These are phyloP conservation scores for Phylloporus rhodoxanthus DNA, from an alignment of 768 basidiomycete genomes.

Conservation along the genomic window DNA sequence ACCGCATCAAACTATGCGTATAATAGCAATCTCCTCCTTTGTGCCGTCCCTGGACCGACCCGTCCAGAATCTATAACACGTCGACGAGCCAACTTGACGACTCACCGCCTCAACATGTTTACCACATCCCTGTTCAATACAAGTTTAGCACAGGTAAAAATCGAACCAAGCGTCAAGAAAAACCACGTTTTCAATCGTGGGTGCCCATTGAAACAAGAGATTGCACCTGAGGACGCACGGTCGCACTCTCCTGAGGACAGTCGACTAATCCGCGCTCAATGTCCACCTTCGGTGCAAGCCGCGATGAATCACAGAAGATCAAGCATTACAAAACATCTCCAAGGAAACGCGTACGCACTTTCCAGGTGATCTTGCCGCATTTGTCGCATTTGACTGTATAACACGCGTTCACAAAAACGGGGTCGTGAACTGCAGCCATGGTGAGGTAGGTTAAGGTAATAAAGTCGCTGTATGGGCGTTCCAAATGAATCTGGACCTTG, in stretches of 20 bases:
- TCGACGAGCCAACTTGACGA: conserved; percentile 14
- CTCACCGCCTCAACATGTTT: conserved; percentile 58
- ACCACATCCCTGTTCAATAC: conserved; percentile 57
- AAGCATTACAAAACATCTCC: conserved; percentile 15
- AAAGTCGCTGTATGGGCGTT: conserved; percentile 21
- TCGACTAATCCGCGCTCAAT: conserved; percentile 11
- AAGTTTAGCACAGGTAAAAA: conserved; percentile 4
- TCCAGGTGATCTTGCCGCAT: conserved; percentile 71
- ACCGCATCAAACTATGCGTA: conserved; percentile 31
- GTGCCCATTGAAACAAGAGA: conserved; percentile 5
- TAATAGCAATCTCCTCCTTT: conserved; percentile 13
- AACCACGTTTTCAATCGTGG: not conserved
- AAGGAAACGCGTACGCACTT: conserved; percentile 40
- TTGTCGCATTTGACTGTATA: conserved; percentile 49
- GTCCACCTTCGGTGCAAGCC: conserved; percentile 12
- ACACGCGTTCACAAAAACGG: conserved; percentile 49
- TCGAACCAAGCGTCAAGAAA: not conserved
- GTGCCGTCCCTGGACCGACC: conserved; percentile 5
- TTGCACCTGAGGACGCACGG: conserved; percentile 15
- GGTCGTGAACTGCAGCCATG: conserved; percentile 20
- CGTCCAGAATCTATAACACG: conserved; percentile 12
- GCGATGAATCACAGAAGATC: conserved; percentile 17
- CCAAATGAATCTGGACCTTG: conserved; percentile 14
- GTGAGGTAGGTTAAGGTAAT: conserved; percentile 31
- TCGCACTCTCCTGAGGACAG: conserved; percentile 8